Conservation (phyloP, 345 rosid genomes). For the Syzygium oleosum region DNA sequence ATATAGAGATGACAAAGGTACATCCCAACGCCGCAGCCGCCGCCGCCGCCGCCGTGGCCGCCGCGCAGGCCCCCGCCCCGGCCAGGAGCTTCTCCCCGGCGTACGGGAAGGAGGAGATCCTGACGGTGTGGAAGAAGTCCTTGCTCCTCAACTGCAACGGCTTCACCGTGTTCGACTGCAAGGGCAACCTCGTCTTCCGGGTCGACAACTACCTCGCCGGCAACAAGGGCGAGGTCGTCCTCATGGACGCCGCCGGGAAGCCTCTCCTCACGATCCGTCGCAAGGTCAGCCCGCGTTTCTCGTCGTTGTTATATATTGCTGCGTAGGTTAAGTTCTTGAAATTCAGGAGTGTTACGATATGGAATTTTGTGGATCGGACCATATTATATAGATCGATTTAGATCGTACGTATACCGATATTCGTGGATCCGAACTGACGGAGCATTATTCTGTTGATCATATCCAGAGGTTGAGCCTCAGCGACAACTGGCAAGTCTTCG, state of each 20-base stretch:
- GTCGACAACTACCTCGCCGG: conserved; percentile 79
- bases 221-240: conserved; percentile 51
- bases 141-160: conserved; percentile 91
- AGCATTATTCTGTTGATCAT: not conserved
- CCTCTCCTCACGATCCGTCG: conserved; percentile 95
- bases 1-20: conserved; percentile 53
- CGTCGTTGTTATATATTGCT: not conserved
- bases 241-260: conserved; percentile 82
- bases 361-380: not conserved
- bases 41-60: not conserved
- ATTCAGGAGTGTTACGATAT: fast-evolving
- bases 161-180: conserved; percentile 74
- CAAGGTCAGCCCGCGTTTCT: conserved; percentile 37
- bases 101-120: conserved; percentile 11
- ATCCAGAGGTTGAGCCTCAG: conserved; percentile 58
- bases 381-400: too few species aligned
- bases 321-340: not conserved
- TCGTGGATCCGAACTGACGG: not conserved
- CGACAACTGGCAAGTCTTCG: conserved; percentile 78
- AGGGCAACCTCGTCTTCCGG: conserved; percentile 65
- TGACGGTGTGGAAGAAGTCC: conserved; percentile 96
- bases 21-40: conserved; percentile 41
- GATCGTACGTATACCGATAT: too few species aligned
- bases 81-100: not conserved
- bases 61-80: not conserved